These are phyloP conservation scores for Cystofilobasidium bisporidii DNA, from an alignment of 768 basidiomycete species.

Conservation along the genomic window DNA sequence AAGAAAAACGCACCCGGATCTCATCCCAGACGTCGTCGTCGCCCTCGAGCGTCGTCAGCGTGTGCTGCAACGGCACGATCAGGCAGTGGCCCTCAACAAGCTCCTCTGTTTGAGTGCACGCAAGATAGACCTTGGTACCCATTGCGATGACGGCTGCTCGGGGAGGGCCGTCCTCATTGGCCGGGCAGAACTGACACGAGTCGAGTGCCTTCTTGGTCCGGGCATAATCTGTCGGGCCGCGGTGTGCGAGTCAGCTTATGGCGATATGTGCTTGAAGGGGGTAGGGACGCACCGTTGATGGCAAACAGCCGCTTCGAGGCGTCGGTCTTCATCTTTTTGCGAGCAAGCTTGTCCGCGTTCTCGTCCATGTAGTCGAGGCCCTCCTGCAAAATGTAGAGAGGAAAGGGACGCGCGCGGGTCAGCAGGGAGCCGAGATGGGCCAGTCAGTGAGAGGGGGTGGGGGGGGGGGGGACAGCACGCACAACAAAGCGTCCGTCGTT, in stretches of 20 bases:
- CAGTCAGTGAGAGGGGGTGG: too few species aligned
- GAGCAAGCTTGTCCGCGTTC: slow-evolving; percentile 81
- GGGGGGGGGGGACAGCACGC: slow-evolving; percentile 30
- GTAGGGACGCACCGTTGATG: slow-evolving; percentile 63
- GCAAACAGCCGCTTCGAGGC: slow-evolving; percentile 96
- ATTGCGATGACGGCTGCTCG: slow-evolving; percentile 80
- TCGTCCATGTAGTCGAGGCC: slow-evolving; percentile 94
- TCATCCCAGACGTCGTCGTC: slow-evolving; percentile 99
- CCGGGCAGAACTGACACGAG: slow-evolving; percentile 69
- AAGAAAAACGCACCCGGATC: slow-evolving; percentile 55
- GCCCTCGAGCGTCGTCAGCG: slow-evolving; percentile 77
- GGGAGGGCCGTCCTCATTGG: slow-evolving; percentile 76
- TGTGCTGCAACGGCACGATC: slow-evolving; percentile 92
- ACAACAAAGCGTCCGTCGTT: slow-evolving; percentile 81
- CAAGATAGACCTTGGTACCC: slow-evolving; percentile 83
- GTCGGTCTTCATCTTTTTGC: slow-evolving; percentile 92
- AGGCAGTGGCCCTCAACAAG: slow-evolving; percentile 85
- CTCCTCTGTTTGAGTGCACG: slow-evolving; percentile 77
- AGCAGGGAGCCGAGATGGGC: too few species aligned
- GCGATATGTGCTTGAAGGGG: too few species aligned
- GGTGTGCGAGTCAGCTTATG: too few species aligned
- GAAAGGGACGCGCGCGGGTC: too few species aligned
- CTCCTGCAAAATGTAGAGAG: slow-evolving; percentile 45
- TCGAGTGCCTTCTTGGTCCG: slow-evolving; percentile 83
- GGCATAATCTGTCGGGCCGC: slow-evolving; percentile 85